Base-by-base conservation (phyloP, 1,284 basidiomycete species). In the Naganishia albida region DNA sequence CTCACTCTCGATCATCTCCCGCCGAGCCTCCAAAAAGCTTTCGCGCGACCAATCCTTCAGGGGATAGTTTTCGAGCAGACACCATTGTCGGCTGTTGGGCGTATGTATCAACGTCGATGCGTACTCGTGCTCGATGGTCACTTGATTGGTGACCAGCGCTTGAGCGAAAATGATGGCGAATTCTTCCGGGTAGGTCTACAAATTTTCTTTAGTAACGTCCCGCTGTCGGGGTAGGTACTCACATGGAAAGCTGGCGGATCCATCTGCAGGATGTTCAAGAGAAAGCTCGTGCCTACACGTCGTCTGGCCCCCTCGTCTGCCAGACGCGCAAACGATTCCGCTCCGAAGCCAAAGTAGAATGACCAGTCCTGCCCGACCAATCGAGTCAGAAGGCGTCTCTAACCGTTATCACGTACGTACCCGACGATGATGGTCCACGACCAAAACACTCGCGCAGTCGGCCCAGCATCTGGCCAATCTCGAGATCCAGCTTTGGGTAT, bases 381-480 rank as follows among this genome's bases (percentile, higher is more conserved):
- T 44, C 40, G 42, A 13, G 7, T 40, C 23, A 55, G 25, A n/a
- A 10, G 18, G 50, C 15, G 30, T n/a, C 28, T 38, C 43, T 16
- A 16, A 39, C 20, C 23, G 34, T 42, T 12, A n/a, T n/a, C n/a
- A n/a, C n/a, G n/a, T n/a, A 71, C 80, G 70, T 64, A 86, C 87
- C 71, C 81, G 78, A 65, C 81, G 76, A 13, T 81, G 81, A 67
- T 87, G 86, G 63, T 85, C 83, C 10, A 90, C 85, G 1, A 80
- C 78, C 13, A 88, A 73, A 25, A 90, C 83, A 42, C 83, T 82
- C 0, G 85, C 86, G 71, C 88, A 92, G 8, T 87, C 85, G 2
- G 88, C 82, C 90, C 90, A 94, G 71, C 87, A 88, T 68, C 87
- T 85, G 23, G 91, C 83, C 78, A 90, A 85, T 43, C 80, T 74